Evolutionary conservation across 2,329 filamentous ascomycete species (phyloP), one percentile per base, ranked within the genome.

Genomic region (Trichoderma sp.): DNA sequence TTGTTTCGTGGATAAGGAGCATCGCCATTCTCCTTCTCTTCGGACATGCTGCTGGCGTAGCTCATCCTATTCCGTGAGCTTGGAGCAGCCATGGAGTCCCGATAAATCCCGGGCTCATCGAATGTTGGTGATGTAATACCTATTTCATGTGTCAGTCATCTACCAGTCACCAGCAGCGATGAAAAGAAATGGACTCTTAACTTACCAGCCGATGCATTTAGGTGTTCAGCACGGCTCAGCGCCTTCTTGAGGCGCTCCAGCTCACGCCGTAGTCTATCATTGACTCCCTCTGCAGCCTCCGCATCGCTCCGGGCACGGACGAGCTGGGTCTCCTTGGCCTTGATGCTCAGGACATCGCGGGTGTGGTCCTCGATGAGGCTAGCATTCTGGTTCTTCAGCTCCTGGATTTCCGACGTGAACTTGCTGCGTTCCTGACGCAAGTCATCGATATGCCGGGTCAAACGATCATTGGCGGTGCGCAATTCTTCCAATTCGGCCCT

Each of bases 291-390:
- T 0, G 95, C 93, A 0, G 93, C 90, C 80, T 98, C 95, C 36
- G 92, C 93, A 78, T 99, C 96, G 75, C 93, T 94, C 70, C 95
- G 89, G 12, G 96, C 95, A 58, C 96, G 91, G 11, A 98, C 95
- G 6, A 99, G 88, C 78, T 99, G 96, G 3, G 96, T 98, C 81
- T 99, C 96, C 82, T 99, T 99, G 15, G 96, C 96, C 81, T 98
- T 98, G 83, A 99, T 97, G 76, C 94, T 96, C 56, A 99, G 86
- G 0, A 98, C 94, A 77, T 99, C 95, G 62, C 95, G 89, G 0
- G 96, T 99, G 80, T 98, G 95, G 77, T 98, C 95, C 82, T 99
- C 96, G 73, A 99, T 99, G 39, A 99, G 86, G 74, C 96, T 92
- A 28, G 96, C 96, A 78, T 99, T 99, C 80, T 98, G 94, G 77